Percentiles rank a stretch among this genome's conserved stretches.
Conservation (phyloP, 1,284 basidiomycete species). For the Malassezia sp. region DNA sequence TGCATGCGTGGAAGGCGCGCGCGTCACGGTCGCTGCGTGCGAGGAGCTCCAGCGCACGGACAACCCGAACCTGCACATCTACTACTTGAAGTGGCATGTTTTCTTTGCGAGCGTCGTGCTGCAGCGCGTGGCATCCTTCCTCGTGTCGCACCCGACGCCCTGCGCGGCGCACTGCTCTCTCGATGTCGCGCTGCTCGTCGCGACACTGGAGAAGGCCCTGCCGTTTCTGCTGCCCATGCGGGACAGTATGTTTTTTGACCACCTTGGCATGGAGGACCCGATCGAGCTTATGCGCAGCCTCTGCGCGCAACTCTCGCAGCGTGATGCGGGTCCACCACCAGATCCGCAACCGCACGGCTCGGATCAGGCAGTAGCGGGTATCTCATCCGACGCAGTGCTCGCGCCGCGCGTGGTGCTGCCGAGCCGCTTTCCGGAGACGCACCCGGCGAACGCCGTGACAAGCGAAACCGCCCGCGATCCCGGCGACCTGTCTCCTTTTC, state of each 20-base stretch:
- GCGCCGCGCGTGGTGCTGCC: no score
- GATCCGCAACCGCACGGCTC: no score
- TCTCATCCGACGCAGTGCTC: no score
- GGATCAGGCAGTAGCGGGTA: no score
- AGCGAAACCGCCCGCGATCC: no score
- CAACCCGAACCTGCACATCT: not conserved
- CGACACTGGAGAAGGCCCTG: not conserved
- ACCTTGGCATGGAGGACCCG: not conserved
- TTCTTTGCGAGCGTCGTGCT: not conserved
- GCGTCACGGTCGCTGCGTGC: not conserved
- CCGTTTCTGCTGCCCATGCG: not conserved
- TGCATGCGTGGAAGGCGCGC: slow-evolving; percentile 2
- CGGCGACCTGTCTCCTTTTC: no score
- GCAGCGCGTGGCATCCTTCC: not conserved
- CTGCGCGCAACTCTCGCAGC: not conserved
- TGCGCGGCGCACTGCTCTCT: no score
- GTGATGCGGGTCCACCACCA: no score
- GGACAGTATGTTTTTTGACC: not conserved
- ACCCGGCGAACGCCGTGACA: no score
- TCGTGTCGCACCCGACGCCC: not conserved
- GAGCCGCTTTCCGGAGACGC: no score
- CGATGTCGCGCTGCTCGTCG: not conserved
- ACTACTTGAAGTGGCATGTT: slow-evolving; percentile 4
- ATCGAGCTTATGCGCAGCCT: not conserved
- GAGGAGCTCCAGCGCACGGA: not conserved